Conservation (phyloP, 1,284 basidiomycete genomes). For the Malassezia obtusa region DNA sequence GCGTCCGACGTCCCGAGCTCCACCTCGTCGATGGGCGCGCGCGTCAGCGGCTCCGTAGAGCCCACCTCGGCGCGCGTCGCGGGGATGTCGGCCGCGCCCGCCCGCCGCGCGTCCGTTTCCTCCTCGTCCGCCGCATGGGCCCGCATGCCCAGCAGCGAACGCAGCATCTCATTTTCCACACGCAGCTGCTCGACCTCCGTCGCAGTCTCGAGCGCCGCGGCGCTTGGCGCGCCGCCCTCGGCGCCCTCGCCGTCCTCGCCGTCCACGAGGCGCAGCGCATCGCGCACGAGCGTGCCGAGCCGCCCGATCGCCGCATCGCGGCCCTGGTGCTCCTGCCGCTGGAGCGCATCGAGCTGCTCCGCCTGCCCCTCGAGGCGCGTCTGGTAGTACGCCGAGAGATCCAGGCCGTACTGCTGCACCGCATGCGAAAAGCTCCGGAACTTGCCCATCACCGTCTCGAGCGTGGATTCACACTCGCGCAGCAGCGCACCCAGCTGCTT, state of each 20-base stretch:
- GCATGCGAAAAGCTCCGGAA: constrained; percentile 86
- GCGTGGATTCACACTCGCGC: constrained; percentile 86
- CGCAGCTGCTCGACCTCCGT: constrained; percentile 39
- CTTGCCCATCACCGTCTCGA: constrained; percentile 93
- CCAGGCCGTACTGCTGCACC: constrained; percentile 80
- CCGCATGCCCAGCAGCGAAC: constrained; percentile 26
- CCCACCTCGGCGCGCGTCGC: background rate
- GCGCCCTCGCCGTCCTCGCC: constrained; percentile 41
- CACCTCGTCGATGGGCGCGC: constrained; percentile 1
- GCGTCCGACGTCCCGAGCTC: no score
- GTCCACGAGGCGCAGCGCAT: constrained; percentile 11
- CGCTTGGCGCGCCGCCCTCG: background rate
- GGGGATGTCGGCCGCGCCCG: background rate
- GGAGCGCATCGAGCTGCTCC: constrained; percentile 3
- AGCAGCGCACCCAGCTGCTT: constrained; percentile 76
- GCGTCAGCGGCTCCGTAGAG: background rate
- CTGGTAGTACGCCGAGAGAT: constrained; percentile 83
- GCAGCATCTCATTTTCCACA: constrained; percentile 39
- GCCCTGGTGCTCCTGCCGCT: background rate
- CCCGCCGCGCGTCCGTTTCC: background rate
- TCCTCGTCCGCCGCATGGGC: background rate
- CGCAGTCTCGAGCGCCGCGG: constrained; percentile 22
- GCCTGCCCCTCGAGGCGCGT: constrained; percentile 4
- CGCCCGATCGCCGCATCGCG: constrained; percentile 16
- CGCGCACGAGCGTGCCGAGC: constrained; percentile 34